Conservation (phyloP, 1,139 yeast genomes). For the Magnusiomyces sp. region DNA sequence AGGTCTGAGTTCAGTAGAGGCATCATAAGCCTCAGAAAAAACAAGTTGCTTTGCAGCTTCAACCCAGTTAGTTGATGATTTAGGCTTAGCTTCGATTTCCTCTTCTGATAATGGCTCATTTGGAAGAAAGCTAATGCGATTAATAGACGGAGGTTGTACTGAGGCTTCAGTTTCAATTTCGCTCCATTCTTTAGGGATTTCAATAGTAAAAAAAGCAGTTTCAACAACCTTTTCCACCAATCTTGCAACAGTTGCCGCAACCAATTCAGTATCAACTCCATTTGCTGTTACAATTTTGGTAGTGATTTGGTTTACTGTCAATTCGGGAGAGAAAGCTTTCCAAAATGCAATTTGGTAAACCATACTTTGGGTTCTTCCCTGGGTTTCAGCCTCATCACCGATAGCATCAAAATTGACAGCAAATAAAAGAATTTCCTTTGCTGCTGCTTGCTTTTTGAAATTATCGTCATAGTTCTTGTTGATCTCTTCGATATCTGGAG, state of each 20-base stretch:
- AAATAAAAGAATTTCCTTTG: slow-evolving; percentile 44
- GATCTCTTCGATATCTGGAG: slow-evolving; percentile 36
- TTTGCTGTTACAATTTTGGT: slow-evolving; percentile 74
- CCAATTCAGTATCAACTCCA: slow-evolving; percentile 73
- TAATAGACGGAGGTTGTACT: slow-evolving; percentile 34
- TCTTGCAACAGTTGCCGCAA: slow-evolving; percentile 73
- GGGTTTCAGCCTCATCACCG: slow-evolving; percentile 44
- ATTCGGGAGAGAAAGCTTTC: slow-evolving; percentile 57
- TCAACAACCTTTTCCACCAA: slow-evolving; percentile 36
- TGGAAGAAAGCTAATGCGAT: slow-evolving; percentile 22
- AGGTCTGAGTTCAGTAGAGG: slow-evolving; percentile 61
- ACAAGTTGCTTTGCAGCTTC: slow-evolving; percentile 65
- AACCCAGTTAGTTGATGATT: slow-evolving; percentile 34
- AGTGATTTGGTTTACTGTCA: slow-evolving; percentile 55
- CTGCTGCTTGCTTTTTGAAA: slow-evolving; percentile 49
- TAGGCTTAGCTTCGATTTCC: slow-evolving; percentile 35
- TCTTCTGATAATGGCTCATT: slow-evolving; percentile 34
- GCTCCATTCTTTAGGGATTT: slow-evolving; percentile 31
- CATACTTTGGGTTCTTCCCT: slow-evolving; percentile 68
- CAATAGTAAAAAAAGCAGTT: slow-evolving; percentile 26
- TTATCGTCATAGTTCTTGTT: slow-evolving; percentile 45
- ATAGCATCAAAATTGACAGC: slow-evolving; percentile 25
- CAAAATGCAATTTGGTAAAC: slow-evolving; percentile 77
- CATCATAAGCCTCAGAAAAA: slow-evolving; percentile 71
- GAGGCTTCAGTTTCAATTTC: slow-evolving; percentile 29